Percentiles rank a stretch among this genome's conserved stretches.
phyloP scores from a whole-genome alignment of 257 asterid species.

The Leptodermis oblonga region DNA sequence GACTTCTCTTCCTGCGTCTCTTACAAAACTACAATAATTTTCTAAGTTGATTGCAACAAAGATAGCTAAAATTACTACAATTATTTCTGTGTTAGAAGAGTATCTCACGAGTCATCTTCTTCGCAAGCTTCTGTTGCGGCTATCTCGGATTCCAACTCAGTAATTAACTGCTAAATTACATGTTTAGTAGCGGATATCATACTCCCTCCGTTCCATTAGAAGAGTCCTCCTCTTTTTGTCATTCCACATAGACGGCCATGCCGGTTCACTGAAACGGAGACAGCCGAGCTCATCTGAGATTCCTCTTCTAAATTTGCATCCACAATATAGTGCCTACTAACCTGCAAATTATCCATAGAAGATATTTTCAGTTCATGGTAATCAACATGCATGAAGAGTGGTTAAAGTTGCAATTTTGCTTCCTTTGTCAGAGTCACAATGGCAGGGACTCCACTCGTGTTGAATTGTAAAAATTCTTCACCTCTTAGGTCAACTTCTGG shows the following conservation, averaged over 20 bases:
- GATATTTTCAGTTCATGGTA: neutral
- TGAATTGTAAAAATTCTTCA: constrained; percentile 77
- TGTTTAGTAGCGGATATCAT: constrained; percentile 74
- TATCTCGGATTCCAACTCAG: constrained; percentile 66
- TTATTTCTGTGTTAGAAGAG: neutral
- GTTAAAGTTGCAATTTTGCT: neutral
- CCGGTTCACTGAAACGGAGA: constrained; percentile 69
- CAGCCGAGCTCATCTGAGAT: constrained; percentile 86
- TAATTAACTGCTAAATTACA: constrained; percentile 55
- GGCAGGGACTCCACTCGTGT: constrained; percentile 69
- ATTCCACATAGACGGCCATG: constrained; percentile 69
- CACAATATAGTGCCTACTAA: constrained; percentile 68
- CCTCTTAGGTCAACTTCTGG: constrained; percentile 81
- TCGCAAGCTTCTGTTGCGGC: constrained; percentile 84
- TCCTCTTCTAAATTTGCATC: constrained; percentile 93
- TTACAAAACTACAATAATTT: neutral
- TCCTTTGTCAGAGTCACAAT: constrained; percentile 78
- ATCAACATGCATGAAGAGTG: neutral
- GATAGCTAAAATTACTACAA: neutral
- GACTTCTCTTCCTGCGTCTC: too few species aligned
- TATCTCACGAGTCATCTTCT: constrained; percentile 47
- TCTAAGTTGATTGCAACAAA: neutral
- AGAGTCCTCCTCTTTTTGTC: constrained; percentile 70
- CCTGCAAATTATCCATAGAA: constrained; percentile 33
- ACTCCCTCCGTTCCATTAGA: constrained; percentile 64